phyloP scores from a whole-genome alignment of 2,329 filamentous ascomycete genomes.

The Botrytis byssoidea region DNA sequence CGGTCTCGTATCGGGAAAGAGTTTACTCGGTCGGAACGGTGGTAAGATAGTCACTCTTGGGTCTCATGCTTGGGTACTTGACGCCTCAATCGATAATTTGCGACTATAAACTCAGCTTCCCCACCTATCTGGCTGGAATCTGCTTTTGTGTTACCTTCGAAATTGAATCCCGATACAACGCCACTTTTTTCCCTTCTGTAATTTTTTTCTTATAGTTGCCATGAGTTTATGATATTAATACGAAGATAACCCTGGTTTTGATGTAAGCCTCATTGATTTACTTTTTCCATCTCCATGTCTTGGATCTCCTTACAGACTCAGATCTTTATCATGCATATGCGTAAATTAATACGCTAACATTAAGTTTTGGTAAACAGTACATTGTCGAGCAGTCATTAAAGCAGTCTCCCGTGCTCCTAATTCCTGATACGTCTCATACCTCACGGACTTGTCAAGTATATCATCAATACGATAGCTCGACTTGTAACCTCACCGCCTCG shows the following conservation, averaged over 20 bases:
- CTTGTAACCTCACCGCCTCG: constrained; percentile 32
- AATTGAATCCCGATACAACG: constrained; percentile 5
- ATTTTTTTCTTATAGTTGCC: not conserved
- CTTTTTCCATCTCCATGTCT: constrained; percentile 29
- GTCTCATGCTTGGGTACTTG: constrained; percentile 9
- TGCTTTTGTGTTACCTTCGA: not conserved
- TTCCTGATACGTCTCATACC: constrained; percentile 24
- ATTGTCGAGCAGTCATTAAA: constrained; percentile 9
- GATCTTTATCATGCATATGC: constrained; percentile 1
- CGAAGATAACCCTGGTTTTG: constrained; percentile 12
- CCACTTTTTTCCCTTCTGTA: constrained; percentile 1
- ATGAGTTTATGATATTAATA: constrained; percentile 6
- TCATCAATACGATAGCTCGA: constrained; percentile 39
- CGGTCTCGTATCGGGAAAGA: constrained; percentile 9
- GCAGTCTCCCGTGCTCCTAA: constrained; percentile 12
- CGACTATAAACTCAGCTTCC: constrained; percentile 18
- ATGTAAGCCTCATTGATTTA: constrained; percentile 15
- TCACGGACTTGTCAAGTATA: constrained; percentile 24
- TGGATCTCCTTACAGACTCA: constrained; percentile 22
- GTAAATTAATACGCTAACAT: constrained; percentile 1
- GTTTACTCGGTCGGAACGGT: not conserved
- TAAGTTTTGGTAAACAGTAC: not conserved
- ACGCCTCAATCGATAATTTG: constrained; percentile 20
- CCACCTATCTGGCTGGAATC: not conserved
- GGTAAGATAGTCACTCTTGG: constrained; percentile 9